Evolutionary conservation across 1,284 basidiomycete genomes (phyloP).

Genomic region (Volvariella surrecta): DNA sequence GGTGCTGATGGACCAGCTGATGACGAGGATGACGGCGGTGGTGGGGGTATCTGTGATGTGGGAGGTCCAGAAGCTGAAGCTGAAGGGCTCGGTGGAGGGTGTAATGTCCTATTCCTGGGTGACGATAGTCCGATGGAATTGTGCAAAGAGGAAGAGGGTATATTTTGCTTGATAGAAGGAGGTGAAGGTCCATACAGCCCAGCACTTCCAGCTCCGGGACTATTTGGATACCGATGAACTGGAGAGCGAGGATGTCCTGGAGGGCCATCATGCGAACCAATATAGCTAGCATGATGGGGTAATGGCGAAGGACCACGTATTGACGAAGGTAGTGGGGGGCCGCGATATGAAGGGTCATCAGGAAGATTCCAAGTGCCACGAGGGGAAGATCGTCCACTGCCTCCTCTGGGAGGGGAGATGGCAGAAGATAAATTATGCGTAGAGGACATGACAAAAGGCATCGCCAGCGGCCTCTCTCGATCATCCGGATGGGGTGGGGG

Average conservation of each 20-base stretch:
- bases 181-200: constrained; percentile 7
- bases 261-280: constrained; percentile 14
- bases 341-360: constrained; percentile 22
- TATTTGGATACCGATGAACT: constrained; percentile 21
- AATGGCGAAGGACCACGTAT: constrained; percentile 11
- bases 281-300: constrained; percentile 18
- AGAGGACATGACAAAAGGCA: constrained; percentile 44
- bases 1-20: constrained; percentile 5
- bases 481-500: constrained; percentile 26
- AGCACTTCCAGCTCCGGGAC: constrained; percentile 11
- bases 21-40: constrained; percentile 3
- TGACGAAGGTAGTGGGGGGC: constrained; percentile 14
- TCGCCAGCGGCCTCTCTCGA: constrained; percentile 31
- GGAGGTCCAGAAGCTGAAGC: background rate
- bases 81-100: constrained; percentile 4
- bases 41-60: constrained; percentile 4
- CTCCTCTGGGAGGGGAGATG: constrained; percentile 8
- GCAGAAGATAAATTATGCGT: constrained; percentile 24
- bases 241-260: constrained; percentile 21
- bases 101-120: constrained; percentile 11
- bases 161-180: constrained; percentile 6
- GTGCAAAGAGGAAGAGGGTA: constrained; percentile 14
- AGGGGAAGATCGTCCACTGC: constrained; percentile 21
- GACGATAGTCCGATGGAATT: constrained; percentile 11
- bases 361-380: constrained; percentile 21